Conservation (phyloP, 2,329 filamentous ascomycete genomes). For the Penicillium sp. region DNA sequence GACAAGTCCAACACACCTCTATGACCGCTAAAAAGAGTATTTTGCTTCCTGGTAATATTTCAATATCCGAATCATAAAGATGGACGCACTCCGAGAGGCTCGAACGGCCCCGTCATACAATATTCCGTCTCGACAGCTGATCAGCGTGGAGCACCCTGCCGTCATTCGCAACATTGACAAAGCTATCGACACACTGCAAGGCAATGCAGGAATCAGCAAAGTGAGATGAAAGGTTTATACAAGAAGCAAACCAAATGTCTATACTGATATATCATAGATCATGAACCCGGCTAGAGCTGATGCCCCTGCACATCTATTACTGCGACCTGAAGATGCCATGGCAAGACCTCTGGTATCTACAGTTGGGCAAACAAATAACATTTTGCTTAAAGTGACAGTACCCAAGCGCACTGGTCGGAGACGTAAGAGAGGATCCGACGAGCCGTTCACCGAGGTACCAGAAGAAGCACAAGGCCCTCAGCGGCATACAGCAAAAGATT, state of each 20-base stretch:
- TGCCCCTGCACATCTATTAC: conserved; percentile 64
- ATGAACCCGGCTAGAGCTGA: conserved; percentile 48
- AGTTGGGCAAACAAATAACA: conserved; percentile 73
- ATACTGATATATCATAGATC: conserved; percentile 36
- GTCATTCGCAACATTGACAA: conserved; percentile 65
- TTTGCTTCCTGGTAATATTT: background rate
- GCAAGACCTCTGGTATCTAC: conserved; percentile 76
- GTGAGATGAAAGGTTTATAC: conserved; percentile 33
- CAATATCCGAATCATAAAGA: conserved; percentile 1
- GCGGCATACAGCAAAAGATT: conserved; percentile 26
- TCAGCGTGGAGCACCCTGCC: conserved; percentile 67
- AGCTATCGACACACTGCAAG: conserved; percentile 63
- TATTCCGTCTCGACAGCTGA: conserved; percentile 55
- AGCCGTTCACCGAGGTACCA: conserved; percentile 58
- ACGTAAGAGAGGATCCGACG: conserved; percentile 74
- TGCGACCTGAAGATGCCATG: conserved; percentile 77
- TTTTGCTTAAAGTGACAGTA: conserved; percentile 82
- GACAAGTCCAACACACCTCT: background rate
- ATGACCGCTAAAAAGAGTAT: background rate
- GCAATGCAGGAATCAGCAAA: conserved; percentile 54
- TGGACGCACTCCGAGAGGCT: conserved; percentile 22
- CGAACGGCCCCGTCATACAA: conserved; percentile 49
- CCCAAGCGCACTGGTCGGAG: conserved; percentile 85
- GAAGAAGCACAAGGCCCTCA: conserved; percentile 21
- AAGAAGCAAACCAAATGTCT: background rate